A percentile compares a stretch with the other conserved stretches of the same genome.
Evolutionary conservation across 768 basidiomycete species (phyloP).

Genomic region (Lactarius psammicola): DNA sequence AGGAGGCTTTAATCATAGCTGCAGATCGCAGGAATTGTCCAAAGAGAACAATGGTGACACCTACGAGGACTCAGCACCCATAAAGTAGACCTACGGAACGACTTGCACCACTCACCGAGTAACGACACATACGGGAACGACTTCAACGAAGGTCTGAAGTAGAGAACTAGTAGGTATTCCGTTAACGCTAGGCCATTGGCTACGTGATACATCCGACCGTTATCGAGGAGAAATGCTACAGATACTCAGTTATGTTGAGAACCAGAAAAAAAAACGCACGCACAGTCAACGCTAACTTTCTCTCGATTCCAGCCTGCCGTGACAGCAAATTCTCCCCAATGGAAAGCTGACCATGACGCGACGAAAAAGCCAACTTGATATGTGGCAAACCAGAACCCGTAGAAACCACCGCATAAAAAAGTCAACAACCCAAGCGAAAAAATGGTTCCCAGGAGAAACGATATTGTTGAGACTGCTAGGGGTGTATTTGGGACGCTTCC

Average conservation of each 20-base stretch:
- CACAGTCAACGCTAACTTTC: conserved; percentile 92
- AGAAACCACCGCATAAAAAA: conserved; percentile 48
- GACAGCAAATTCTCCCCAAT: conserved; percentile 92
- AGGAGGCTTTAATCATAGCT: conserved; percentile 96
- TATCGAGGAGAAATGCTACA: conserved; percentile 90
- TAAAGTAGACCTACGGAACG: neutral
- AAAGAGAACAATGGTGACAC: conserved; percentile 56
- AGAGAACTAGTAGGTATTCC: conserved; percentile 76
- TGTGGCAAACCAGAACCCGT: conserved; percentile 58
- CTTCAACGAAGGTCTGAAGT: conserved; percentile 67
- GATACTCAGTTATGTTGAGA: conserved; percentile 11
- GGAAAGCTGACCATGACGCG: conserved; percentile 82
- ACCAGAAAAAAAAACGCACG: conserved; percentile 36
- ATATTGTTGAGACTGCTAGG: conserved; percentile 69
- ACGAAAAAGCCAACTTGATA: conserved; percentile 82
- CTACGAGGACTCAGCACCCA: conserved; percentile 39
- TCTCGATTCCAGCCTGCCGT: conserved; percentile 95
- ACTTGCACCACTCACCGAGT: conserved; percentile 47
- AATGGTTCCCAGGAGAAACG: conserved; percentile 78
- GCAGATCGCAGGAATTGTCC: conserved; percentile 80
- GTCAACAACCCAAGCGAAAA: conserved; percentile 59
- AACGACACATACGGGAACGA: conserved; percentile 53
- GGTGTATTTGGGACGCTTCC: conserved; percentile 89
- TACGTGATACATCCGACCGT: conserved; percentile 79
- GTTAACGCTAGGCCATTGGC: conserved; percentile 75